Evolutionary conservation across 163 green algal species (phyloP), one percentile per base, ranked within the genome.

Genomic region (Prototheca stagnorum): DNA sequence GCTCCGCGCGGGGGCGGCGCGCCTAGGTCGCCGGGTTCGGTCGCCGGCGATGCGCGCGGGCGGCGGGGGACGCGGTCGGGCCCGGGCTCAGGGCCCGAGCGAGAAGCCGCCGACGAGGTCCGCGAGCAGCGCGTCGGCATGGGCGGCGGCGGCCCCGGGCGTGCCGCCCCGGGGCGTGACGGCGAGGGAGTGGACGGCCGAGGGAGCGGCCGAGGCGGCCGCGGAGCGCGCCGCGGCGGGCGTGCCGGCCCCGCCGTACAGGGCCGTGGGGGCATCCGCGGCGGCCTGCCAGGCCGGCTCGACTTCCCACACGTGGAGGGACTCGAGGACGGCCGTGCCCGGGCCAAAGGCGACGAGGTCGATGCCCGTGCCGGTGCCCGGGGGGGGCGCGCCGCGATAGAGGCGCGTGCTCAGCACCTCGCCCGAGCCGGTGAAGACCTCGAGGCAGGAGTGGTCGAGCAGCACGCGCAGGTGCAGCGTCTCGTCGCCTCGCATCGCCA

Each of bases 321-420:
- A 53, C 22, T 54, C 51, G 3, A 78, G 37, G 12, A 54, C 33
- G 2, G 74, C 55, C 24, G 56, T 44, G 15, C 73, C 70, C 16
- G 69, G 74, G 20, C 75, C 77, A 35, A 78, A 74, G 3, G 75
- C 54, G 4, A 89, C 56, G 43, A 89, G 74, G 28, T 78, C 66
- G 16, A 89, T 70, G 44, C 75, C 77, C 3, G 75, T 44, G 39
- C 79, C 73, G 29, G 43, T 47, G 27, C 57, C 47, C 8, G 41
- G 25, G 24, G 68, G 65, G 2, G 40, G 46, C 17, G 42, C 42
- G 19, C 79, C 79, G 1, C 81, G 67, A 61, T 92, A 92, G 20
- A 92, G 65, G 9, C 84, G 59, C 14, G 84, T 89, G 33, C 57
- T 78, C 19, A 94, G 66, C 39, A 88, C 80, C 42, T 62, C 64